Evolutionary conservation across 176 grass and related monocot genomes (phyloP).

Genomic region (Triticum timopheevii): DNA sequence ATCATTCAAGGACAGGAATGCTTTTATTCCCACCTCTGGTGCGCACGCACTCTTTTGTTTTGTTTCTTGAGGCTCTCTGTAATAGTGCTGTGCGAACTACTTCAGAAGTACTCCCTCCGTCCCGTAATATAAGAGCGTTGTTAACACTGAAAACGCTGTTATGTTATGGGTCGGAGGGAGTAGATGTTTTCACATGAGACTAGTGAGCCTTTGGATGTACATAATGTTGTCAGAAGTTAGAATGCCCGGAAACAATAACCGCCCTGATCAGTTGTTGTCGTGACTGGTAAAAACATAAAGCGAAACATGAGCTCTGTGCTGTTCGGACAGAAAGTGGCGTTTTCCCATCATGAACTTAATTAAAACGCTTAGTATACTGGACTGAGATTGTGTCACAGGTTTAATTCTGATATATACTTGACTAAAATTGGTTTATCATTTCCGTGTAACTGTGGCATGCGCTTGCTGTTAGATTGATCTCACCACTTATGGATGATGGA

Average conservation of each 20-base stretch:
- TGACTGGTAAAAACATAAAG: not conserved
- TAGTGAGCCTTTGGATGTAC: too few species aligned
- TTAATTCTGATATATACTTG: not conserved
- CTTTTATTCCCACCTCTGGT: not conserved
- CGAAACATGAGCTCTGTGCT: not conserved
- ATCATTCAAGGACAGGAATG: not conserved
- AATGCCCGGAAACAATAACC: not conserved
- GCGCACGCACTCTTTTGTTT: not conserved
- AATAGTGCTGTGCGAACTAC: not conserved
- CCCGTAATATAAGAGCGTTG: too few species aligned
- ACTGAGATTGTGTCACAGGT: not conserved
- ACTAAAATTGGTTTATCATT: not conserved
- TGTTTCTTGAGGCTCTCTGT: not conserved
- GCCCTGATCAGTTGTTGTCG: not conserved
- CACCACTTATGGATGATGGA: not conserved
- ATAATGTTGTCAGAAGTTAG: not conserved
- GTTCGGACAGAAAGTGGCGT: not conserved
- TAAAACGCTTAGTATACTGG: not conserved
- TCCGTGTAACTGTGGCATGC: not conserved
- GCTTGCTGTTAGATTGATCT: not conserved
- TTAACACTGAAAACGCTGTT: too few species aligned
- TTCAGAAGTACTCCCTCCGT: not conserved
- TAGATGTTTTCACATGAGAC: too few species aligned
- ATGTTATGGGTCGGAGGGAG: too few species aligned
- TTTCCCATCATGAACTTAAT: slow-evolving; percentile 3